phyloP scores from a whole-genome alignment of 1,284 basidiomycete genomes.

The Porodaedalea pini region DNA sequence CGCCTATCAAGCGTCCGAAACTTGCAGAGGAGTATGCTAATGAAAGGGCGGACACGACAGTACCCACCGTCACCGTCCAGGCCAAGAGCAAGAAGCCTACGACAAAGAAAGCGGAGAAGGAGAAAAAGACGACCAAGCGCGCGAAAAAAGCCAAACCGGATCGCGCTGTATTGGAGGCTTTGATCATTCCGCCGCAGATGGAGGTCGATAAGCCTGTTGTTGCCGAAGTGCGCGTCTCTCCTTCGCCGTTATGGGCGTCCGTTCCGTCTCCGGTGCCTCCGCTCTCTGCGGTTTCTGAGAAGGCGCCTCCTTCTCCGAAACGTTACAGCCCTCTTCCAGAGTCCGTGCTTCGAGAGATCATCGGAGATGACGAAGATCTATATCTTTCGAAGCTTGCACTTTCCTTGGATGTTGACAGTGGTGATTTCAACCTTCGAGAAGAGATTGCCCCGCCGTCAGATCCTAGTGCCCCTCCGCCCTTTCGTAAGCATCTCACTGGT shows the following conservation, averaged over 20 bases:
- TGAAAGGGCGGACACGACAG: constrained; percentile 1
- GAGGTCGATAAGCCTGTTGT: constrained; percentile 49
- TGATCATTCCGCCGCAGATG: constrained; percentile 48
- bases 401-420: constrained; percentile 30
- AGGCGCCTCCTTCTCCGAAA: constrained; percentile 26
- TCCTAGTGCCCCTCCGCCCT: constrained; percentile 37
- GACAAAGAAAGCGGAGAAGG: constrained; percentile 33
- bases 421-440: constrained; percentile 26
- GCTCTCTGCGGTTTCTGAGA: constrained; percentile 2
- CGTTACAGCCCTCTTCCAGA: constrained; percentile 51
- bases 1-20: constrained; percentile 14
- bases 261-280: constrained; percentile 45
- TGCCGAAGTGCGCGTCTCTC: constrained; percentile 47
- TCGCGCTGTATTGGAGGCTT: constrained; percentile 40
- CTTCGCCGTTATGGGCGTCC: constrained; percentile 40
- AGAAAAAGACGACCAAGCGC: constrained; percentile 27
- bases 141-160: constrained; percentile 24
- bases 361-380: constrained; percentile 89
- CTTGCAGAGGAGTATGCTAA: not conserved
- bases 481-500: constrained; percentile 73
- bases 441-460: constrained; percentile 32
- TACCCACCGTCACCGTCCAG: constrained; percentile 19
- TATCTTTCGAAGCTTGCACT: constrained; percentile 78
- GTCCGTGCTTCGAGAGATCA: constrained; percentile 55
- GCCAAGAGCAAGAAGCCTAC: constrained; percentile 21